Evolutionary conservation across 129 eudicot species (phyloP).

Genomic region (Sambucus nigra): DNA sequence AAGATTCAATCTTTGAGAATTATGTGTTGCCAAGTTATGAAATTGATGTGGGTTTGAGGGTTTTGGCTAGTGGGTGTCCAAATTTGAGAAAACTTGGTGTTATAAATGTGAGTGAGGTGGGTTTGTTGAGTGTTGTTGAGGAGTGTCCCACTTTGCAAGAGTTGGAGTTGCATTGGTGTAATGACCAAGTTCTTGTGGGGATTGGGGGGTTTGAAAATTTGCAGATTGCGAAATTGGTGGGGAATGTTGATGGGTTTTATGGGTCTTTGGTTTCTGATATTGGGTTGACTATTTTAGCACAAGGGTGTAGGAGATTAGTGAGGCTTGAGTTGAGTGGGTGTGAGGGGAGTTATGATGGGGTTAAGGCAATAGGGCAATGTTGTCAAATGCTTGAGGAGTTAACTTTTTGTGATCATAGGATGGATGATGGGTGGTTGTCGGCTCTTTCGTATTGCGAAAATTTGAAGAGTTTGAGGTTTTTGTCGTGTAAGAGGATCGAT

Average conservation of each 20-base stretch:
- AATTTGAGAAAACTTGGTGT: slow-evolving; percentile 49
- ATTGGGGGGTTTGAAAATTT: slow-evolving; percentile 50
- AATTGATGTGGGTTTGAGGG: slow-evolving; percentile 49
- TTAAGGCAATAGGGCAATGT: too few species aligned
- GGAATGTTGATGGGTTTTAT: slow-evolving; percentile 54
- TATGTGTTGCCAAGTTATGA: slow-evolving; percentile 24
- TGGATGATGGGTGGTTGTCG: slow-evolving; percentile 82
- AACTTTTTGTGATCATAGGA: slow-evolving; percentile 41
- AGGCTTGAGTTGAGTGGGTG: slow-evolving; percentile 81
- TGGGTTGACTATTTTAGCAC: too few species aligned
- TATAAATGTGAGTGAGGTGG: slow-evolving; percentile 54
- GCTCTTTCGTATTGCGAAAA: slow-evolving; percentile 63
- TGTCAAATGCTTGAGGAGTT: slow-evolving; percentile 82
- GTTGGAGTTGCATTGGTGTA: slow-evolving; percentile 55
- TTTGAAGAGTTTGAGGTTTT: slow-evolving; percentile 53
- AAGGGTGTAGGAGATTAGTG: slow-evolving; percentile 74
- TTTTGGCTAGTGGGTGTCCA: slow-evolving; percentile 38
- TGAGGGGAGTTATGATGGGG: slow-evolving; percentile 75
- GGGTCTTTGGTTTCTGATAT: slow-evolving; percentile 43
- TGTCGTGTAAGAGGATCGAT: slow-evolving; percentile 63
- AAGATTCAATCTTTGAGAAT: slow-evolving; percentile 4
- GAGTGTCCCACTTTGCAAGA: slow-evolving; percentile 55
- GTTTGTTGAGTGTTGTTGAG: slow-evolving; percentile 55
- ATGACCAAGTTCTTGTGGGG: slow-evolving; percentile 49
- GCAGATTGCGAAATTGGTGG: slow-evolving; percentile 66